Percentiles rank a stretch among this genome's conserved stretches.
Evolutionary conservation across 176 grass and related monocot species (phyloP).

Genomic region (Oryza glumipatula): DNA sequence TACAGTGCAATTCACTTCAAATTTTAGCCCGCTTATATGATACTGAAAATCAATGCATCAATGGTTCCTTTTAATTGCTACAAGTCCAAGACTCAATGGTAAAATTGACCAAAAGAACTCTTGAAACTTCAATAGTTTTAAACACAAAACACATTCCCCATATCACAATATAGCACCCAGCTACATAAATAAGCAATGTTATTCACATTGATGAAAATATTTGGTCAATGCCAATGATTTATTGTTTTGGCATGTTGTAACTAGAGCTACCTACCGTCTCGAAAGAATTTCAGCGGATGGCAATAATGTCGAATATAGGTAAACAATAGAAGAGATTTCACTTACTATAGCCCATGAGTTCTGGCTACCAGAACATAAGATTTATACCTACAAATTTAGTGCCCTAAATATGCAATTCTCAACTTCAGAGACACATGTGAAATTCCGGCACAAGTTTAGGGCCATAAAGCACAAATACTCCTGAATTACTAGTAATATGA

Average conservation of each 20-base stretch:
- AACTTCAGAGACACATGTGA: neutral
- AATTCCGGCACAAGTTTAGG: neutral
- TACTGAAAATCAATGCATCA: constrained; percentile 9
- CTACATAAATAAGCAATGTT: constrained; percentile 10
- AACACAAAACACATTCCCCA: neutral
- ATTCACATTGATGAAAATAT: constrained; percentile 1
- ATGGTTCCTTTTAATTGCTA: neutral
- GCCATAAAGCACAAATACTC: neutral
- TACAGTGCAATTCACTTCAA: constrained; percentile 26
- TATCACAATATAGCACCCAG: neutral
- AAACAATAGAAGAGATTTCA: neutral
- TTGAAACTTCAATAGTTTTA: neutral
- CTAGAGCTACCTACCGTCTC: too few relatives aligned
- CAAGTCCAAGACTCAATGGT: neutral
- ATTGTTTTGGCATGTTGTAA: neutral
- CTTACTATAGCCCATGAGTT: neutral
- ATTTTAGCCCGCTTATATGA: neutral
- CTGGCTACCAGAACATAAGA: neutral
- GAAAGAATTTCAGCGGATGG: neutral
- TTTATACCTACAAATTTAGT: neutral
- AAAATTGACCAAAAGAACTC: neutral
- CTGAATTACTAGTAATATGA: neutral
- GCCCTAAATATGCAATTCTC: neutral
- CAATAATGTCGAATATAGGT: neutral
- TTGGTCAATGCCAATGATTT: too few relatives aligned